phyloP scores from a whole-genome alignment of 805 yeast genomes.

The Saccharomycopsis synnaedendra region DNA sequence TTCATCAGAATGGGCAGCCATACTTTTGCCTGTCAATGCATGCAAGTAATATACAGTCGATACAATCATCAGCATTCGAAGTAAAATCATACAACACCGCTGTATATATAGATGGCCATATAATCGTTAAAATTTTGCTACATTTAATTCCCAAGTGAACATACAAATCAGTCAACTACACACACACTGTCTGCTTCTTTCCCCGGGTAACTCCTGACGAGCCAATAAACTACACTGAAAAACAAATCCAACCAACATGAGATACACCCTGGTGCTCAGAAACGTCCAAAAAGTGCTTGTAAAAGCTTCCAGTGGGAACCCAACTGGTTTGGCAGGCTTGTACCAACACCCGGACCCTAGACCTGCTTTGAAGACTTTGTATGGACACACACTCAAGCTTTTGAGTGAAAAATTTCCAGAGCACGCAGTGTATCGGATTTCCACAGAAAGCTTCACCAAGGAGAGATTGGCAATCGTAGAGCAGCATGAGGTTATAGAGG shows the following conservation, averaged over 20 bases:
- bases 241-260: conserved; percentile 8
- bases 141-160: too few relatives aligned
- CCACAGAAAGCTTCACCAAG: conserved; percentile 61
- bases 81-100: too few relatives aligned
- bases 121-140: too few relatives aligned
- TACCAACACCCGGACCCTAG: conserved; percentile 76
- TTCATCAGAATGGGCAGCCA: too few relatives aligned
- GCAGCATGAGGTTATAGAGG: conserved; percentile 44
- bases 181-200: too few relatives aligned
- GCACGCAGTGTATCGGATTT: conserved; percentile 63
- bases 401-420: conserved; percentile 54
- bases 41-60: too few relatives aligned
- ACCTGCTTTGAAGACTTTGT: conserved; percentile 62
- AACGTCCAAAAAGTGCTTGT: conserved; percentile 14
- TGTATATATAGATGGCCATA: too few relatives aligned
- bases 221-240: background rate
- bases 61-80: too few relatives aligned
- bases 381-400: conserved; percentile 53
- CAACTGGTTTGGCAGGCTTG: conserved; percentile 75
- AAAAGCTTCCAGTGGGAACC: conserved; percentile 36
- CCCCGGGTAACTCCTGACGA: too few relatives aligned
- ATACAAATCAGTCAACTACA: too few relatives aligned
- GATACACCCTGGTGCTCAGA: conserved; percentile 11
- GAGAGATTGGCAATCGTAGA: conserved; percentile 61
- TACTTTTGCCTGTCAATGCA: too few relatives aligned